Percentiles rank a stretch among this genome's conserved stretches.
Conservation (phyloP, 1,284 basidiomycete genomes). For the Sporisorium graminicola region DNA sequence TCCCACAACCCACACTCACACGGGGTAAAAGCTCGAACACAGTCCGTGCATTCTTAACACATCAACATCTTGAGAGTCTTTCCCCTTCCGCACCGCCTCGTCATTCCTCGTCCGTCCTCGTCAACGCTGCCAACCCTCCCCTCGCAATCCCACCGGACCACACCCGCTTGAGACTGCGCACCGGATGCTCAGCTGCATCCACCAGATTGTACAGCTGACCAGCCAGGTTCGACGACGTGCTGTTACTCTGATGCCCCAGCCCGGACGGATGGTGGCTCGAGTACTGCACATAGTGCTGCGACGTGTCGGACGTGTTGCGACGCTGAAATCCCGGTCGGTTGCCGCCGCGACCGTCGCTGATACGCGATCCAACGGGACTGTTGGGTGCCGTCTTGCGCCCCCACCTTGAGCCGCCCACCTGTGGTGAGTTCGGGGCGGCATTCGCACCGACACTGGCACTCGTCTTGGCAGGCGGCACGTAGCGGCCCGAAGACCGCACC, state of each 20-base stretch:
- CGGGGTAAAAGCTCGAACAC: not conserved
- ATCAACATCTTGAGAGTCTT: not conserved
- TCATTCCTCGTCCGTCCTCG: slow-evolving; percentile 47
- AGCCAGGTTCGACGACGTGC: slow-evolving; percentile 24
- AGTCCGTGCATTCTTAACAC: no score
- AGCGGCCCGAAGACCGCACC: slow-evolving; percentile 46
- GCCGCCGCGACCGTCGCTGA: slow-evolving; percentile 2
- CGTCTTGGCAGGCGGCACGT: slow-evolving; percentile 7
- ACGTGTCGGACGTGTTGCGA: slow-evolving; percentile 27
- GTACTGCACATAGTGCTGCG: slow-evolving; percentile 7
- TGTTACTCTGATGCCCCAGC: slow-evolving; percentile 9
- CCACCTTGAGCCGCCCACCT: slow-evolving; percentile 37
- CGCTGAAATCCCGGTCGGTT: slow-evolving; percentile 23
- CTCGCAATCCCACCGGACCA: slow-evolving; percentile 53
- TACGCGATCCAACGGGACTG: slow-evolving; percentile 34
- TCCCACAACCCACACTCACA: no score
- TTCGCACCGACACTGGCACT: not conserved
- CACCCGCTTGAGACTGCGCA: slow-evolving; percentile 54
- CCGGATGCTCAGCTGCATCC: slow-evolving; percentile 57
- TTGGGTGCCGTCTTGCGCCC: slow-evolving; percentile 47
- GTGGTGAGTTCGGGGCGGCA: slow-evolving; percentile 26
- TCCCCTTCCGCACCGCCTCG: no score
- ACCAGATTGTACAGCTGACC: slow-evolving; percentile 49
- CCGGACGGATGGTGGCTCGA: not conserved
- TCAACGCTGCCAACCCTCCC: slow-evolving; percentile 51